Percentiles rank a stretch among this genome's conserved stretches.
Evolutionary conservation across 2,329 filamentous ascomycete species (phyloP).

Genomic region (Ceratocystis lukuohia): DNA sequence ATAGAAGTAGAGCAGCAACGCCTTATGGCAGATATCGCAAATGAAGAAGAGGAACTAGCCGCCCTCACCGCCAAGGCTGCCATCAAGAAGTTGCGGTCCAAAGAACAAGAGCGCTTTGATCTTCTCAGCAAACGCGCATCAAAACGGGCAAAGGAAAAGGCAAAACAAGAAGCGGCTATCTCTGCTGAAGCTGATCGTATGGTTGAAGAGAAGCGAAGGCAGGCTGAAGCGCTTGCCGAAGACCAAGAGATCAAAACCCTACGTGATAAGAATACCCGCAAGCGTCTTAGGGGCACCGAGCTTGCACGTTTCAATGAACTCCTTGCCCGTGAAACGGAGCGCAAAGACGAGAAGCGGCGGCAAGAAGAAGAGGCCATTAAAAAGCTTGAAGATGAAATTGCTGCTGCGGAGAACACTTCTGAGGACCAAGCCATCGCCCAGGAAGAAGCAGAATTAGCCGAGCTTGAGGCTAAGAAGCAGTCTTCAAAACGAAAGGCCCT

Average conservation of each 20-base stretch:
- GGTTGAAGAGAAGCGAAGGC: conserved; percentile 14
- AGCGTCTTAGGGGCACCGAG: conserved; percentile 6
- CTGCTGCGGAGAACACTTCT: conserved; percentile 6
- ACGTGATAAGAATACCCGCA: conserved; percentile 3
- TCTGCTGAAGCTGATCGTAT: conserved; percentile 12
- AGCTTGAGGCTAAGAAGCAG: conserved; percentile 14
- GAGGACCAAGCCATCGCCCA: conserved; percentile 15
- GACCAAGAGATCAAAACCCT: conserved; percentile 9
- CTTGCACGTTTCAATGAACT: conserved; percentile 15
- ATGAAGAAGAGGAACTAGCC: conserved; percentile 14
- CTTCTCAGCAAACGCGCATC: conserved; percentile 10
- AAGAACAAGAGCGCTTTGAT: conserved; percentile 16
- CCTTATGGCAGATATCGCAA: conserved; percentile 14
- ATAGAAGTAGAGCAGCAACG: conserved; percentile 13
- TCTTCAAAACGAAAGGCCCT: conserved; percentile 9
- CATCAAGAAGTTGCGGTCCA: background rate
- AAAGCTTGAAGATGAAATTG: conserved; percentile 14
- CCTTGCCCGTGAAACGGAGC: background rate
- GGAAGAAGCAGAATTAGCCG: conserved; percentile 16
- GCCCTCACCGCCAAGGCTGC: conserved; percentile 4
- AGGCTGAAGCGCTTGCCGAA: conserved; percentile 5
- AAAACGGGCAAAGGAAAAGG: conserved; percentile 18
- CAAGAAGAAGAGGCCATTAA: conserved; percentile 12
- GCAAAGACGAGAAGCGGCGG: background rate
- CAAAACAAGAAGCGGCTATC: conserved; percentile 18